These are phyloP conservation scores for Spatholobus suberectus DNA, from an alignment of 306 rosid genomes.

Conservation along the genomic window DNA sequence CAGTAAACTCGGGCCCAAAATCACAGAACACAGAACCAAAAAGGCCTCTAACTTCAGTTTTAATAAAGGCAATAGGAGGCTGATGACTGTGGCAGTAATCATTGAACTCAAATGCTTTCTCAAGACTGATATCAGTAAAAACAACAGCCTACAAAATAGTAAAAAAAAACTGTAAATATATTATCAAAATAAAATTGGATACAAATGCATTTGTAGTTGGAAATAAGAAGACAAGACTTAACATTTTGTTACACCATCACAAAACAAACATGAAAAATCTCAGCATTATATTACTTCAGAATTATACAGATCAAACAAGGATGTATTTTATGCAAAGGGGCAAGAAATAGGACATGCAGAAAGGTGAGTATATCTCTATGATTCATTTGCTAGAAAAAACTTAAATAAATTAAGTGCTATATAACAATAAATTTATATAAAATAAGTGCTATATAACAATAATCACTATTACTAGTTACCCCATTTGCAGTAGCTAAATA, in stretches of 20 bases:
- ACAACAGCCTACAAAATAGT: constrained; percentile 76
- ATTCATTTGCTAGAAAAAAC: neutral
- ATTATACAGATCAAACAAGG: constrained; percentile 1
- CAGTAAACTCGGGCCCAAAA: constrained; percentile 94
- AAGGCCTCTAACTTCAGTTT: constrained; percentile 94
- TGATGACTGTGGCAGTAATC: constrained; percentile 86
- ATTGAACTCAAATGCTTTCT: constrained; percentile 75
- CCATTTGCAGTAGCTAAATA: neutral
- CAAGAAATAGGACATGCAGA: neutral
- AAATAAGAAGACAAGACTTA: neutral
- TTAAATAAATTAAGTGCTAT: neutral
- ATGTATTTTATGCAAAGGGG: neutral
- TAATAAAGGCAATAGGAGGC: constrained; percentile 88
- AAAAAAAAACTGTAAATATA: neutral
- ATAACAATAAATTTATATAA: neutral
- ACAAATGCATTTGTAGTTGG: neutral
- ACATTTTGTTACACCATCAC: neutral
- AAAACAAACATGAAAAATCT: neutral
- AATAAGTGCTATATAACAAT: neutral
- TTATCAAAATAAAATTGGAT: neutral
- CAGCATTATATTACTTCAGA: neutral
- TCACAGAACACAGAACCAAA: constrained; percentile 95
- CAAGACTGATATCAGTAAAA: constrained; percentile 71
- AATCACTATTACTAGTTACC: neutral
- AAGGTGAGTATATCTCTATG: neutral